Base-by-base conservation (phyloP, 371 early-diverging fungal genomes). In the Fennellomyces sp. region DNA sequence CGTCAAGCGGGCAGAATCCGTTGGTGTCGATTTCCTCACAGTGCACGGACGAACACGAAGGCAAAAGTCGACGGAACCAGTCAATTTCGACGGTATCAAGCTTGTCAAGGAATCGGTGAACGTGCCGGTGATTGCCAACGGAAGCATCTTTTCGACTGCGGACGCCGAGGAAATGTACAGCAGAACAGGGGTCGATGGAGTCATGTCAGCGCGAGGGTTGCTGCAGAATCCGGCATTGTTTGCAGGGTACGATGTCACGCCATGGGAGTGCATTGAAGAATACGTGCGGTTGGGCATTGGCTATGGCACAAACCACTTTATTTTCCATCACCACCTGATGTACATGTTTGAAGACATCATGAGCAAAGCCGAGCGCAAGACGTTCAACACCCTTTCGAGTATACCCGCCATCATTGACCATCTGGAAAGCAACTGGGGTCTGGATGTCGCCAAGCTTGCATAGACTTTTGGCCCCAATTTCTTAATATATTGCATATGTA, bases 301-400 rank as follows among this genome's bases (percentile, higher is more conserved):
- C 0, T 95, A 92, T 65, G 96, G 96, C 29, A 90, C 95, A 17
- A 88, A 87, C 38, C 80, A 82, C 3, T 91, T 90, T 61, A 93
- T 97, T 45, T 85, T 94, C 58, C 97, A 96, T 56, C 96, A 95
- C 63, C 98, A 97, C 65, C 60, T 97, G 28, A 94, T 94, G 94
- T 96, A 80, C 74, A 96, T 96, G 96, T 80, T 94, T 61, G 96
- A 96, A 56, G 81, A 81, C 41, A 59, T 82, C n/a, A 95, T 96
- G 95, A 86, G 88, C 63, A 86, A 83, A 41, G 85, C 87, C n/a
- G 96, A 96, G 56, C 86, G 89, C 35, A 88, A 88, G 66, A 85
- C 90, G 23, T 97, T 97, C 68, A 96, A 97, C 63, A 80, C 84
- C 30, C 73, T 97, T 51, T 79, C 91, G 3, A 87, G 90, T 7